Conservation (phyloP, 352 stramenopile genomes). For the Phytophthora pseudosyringae region DNA sequence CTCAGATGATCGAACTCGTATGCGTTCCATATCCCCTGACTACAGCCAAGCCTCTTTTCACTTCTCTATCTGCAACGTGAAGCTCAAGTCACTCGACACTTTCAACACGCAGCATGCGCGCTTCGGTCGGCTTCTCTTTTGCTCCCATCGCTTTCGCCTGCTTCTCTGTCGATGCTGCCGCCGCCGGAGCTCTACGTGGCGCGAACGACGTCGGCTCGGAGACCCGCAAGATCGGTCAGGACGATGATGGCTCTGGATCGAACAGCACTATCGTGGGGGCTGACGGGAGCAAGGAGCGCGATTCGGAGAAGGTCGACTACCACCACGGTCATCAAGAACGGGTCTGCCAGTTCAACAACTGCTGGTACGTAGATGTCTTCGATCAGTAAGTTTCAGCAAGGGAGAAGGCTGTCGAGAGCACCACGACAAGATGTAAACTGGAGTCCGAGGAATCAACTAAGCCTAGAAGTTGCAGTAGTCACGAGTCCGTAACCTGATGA, state of each 20-base stretch:
- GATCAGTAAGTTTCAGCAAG: not conserved
- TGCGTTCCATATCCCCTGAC: not conserved
- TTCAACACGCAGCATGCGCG: constrained; percentile 14
- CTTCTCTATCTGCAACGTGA: constrained; percentile 12
- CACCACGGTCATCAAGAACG: constrained; percentile 9
- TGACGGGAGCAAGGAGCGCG: constrained; percentile 15
- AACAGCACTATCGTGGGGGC: not conserved
- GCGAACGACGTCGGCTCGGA: constrained; percentile 3
- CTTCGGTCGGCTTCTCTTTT: not conserved
- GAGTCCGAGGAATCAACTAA: not conserved
- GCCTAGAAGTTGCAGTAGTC: not conserved
- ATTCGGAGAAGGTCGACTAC: not conserved
- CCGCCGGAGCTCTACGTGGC: constrained; percentile 6
- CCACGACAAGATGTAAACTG: not conserved
- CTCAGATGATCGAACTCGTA: not conserved
- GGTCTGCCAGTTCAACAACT: constrained; percentile 15
- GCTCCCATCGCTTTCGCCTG: constrained; percentile 1
- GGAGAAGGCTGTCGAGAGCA: not conserved
- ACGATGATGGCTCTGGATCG: constrained; percentile 12
- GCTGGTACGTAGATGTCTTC: constrained; percentile 22
- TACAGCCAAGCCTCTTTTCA: not conserved
- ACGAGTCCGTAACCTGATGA: not conserved
- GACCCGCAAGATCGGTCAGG: constrained; percentile 8
- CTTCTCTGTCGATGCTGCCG: not conserved
- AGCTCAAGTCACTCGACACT: not conserved